Evolutionary conservation across 2,329 filamentous ascomycete genomes (phyloP), one percentile per base, ranked within the genome.

Genomic region (Corinectria fuckeliana): DNA sequence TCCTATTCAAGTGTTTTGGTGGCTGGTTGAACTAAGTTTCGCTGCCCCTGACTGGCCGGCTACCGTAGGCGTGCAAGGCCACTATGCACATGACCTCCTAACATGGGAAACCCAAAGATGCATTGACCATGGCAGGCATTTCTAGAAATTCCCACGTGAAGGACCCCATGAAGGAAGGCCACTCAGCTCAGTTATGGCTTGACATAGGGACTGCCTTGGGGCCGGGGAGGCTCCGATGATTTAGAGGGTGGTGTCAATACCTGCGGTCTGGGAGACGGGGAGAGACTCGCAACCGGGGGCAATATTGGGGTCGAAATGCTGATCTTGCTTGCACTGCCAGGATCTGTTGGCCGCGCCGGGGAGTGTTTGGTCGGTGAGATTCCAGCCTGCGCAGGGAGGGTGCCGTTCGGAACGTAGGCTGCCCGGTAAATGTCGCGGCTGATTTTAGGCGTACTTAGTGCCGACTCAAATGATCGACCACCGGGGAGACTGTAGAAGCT

Each of bases 211-310:
- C 55, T 66, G 49, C 60, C 61, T 7, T 61, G 57, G 48, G 62
- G 62, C 25, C 58, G 70, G 34, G 50, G 58, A 50, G 62, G 69
- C 36, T 68, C 64, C 21, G 67, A 65, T 32, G 69, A 80, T 77
- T 76, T 90, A 88, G 64, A 85, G 78, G 2, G 88, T 21, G 88
- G 86, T 14, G 84, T 86, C 50, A 87, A 71, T 57, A 87, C 86
- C 63, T 84, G 82, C 56, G 82, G 78, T 13, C 80, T 81, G 2
- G 83, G 81, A 39, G 82, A 85, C 0, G 88, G 88, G 9, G 85
- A 83, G 47, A 90, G 71, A 1, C 83, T 78, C 38, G 85, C 80
- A 2, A 82, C 73, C 0, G 87, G 87, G 5, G 87, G 87, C 3
- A 89, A 75, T 21, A 88, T 80, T 45, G 69, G 67, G 0, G 82